phyloP scores from a whole-genome alignment of 2,329 filamentous ascomycete species.

The Dactylellina parvicollis region DNA sequence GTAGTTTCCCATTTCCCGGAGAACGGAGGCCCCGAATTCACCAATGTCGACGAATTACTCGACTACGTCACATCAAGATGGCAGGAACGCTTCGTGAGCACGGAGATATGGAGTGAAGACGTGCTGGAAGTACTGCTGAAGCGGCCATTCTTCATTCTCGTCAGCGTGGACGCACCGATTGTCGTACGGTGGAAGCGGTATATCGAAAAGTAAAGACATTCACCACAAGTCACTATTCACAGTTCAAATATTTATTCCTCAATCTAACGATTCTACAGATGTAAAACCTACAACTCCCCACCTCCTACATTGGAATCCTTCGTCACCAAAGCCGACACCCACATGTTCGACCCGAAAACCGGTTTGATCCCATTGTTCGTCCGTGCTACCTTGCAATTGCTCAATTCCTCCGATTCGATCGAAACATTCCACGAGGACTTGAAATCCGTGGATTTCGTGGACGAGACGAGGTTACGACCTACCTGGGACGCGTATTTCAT shows the following conservation, averaged over 20 bases:
- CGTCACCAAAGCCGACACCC: slow-evolving; percentile 71
- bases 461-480: slow-evolving; percentile 82
- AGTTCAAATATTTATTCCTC: too few species aligned
- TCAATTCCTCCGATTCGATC: slow-evolving; percentile 82
- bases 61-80: slow-evolving; percentile 87
- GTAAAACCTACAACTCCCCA: slow-evolving; percentile 56
- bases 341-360: slow-evolving; percentile 74
- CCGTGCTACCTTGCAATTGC: slow-evolving; percentile 81
- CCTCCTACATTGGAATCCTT: slow-evolving; percentile 67
- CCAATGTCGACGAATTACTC: slow-evolving; percentile 74
- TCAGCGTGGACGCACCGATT: slow-evolving; percentile 91
- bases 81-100: slow-evolving; percentile 85
- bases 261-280: slow-evolving; percentile 25
- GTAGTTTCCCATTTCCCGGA: slow-evolving; percentile 25
- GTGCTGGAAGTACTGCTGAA: slow-evolving; percentile 78
- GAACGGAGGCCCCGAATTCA: slow-evolving; percentile 63
- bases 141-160: slow-evolving; percentile 89
- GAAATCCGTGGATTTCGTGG: slow-evolving; percentile 76
- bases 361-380: slow-evolving; percentile 81
- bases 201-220: slow-evolving; percentile 66
- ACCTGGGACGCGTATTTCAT: slow-evolving; percentile 99
- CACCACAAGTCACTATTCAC: neutral
- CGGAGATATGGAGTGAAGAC: slow-evolving; percentile 77
- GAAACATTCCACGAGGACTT: slow-evolving; percentile 77
- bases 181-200: slow-evolving; percentile 84